A percentile compares a stretch with the other conserved stretches of the same genome.
These are phyloP conservation scores for Guyanaporus albipodus DNA, from an alignment of 768 basidiomycete genomes.

Conservation along the genomic window DNA sequence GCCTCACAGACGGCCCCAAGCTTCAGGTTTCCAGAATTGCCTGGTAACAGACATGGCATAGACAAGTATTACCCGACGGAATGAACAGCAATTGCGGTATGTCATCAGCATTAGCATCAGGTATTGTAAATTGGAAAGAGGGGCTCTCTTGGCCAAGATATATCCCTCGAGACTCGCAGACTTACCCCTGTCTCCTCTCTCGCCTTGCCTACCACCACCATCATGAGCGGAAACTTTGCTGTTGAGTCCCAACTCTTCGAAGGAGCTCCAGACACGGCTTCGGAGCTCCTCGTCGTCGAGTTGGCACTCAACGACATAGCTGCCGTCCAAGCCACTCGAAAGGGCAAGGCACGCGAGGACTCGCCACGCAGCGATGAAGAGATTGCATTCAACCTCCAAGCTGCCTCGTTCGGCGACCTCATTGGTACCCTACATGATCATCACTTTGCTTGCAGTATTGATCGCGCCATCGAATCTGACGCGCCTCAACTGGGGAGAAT, in stretches of 20 bases:
- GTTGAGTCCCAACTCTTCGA: constrained; percentile 11
- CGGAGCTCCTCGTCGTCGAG: constrained; percentile 38
- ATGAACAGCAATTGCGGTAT: no score
- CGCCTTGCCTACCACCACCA: neutral
- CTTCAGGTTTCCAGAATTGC: no score
- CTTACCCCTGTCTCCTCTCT: neutral
- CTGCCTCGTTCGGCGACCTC: constrained; percentile 31
- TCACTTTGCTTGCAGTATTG: constrained; percentile 40
- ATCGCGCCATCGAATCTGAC: constrained; percentile 38
- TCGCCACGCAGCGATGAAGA: constrained; percentile 40
- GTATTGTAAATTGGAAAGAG: neutral
- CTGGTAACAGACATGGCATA: no score
- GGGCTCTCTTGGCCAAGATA: no score
- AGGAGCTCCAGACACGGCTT: constrained; percentile 29
- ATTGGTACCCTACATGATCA: constrained; percentile 35
- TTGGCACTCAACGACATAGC: constrained; percentile 42
- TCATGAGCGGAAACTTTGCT: constrained; percentile 7
- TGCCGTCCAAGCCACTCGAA: constrained; percentile 30
- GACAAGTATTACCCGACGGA: no score
- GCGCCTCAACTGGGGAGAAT: constrained; percentile 30
- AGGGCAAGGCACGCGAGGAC: constrained; percentile 36
- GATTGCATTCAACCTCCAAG: constrained; percentile 41
- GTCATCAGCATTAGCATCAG: no score
- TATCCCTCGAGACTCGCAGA: neutral
- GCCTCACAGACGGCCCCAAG: no score